These are phyloP conservation scores for Biscogniauxia sp. DNA, from an alignment of 2,329 filamentous ascomycete species.

Conservation along the genomic window DNA sequence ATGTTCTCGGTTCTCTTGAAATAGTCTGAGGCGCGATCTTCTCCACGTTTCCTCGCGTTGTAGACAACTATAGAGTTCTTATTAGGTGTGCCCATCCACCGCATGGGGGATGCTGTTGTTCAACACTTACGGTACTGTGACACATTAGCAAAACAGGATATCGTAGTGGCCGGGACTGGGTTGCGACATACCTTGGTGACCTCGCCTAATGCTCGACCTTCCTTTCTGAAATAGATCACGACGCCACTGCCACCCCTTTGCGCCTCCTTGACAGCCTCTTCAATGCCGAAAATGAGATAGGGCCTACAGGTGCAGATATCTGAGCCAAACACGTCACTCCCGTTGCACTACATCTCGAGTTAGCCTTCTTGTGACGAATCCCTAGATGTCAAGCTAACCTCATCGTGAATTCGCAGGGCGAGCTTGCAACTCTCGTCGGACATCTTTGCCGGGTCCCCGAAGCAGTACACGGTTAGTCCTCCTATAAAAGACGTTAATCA, in stretches of 20 bases:
- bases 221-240: slow-evolving; percentile 98
- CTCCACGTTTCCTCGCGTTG: slow-evolving; percentile 77
- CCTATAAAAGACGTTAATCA: slow-evolving; percentile 45
- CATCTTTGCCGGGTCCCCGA: slow-evolving; percentile 93
- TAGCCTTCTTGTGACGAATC: slow-evolving; percentile 10
- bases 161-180: slow-evolving; percentile 10
- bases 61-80: slow-evolving; percentile 53
- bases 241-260: slow-evolving; percentile 91
- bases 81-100: slow-evolving; percentile 23
- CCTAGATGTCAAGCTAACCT: slow-evolving; percentile 40
- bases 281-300: slow-evolving; percentile 94
- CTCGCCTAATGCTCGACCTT: slow-evolving; percentile 90
- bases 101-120: slow-evolving; percentile 18
- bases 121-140: slow-evolving; percentile 45
- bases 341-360: slow-evolving; percentile 66
- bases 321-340: slow-evolving; percentile 94
- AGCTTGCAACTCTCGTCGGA: slow-evolving; percentile 78
- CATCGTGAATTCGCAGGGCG: slow-evolving; percentile 76
- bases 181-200: slow-evolving; percentile 76
- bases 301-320: slow-evolving; percentile 97
- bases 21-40: slow-evolving; percentile 83
- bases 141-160: slow-evolving; percentile 30
- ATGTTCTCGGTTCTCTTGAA: slow-evolving; percentile 98
- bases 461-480: slow-evolving; percentile 93
- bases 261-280: slow-evolving; percentile 95